Evolutionary conservation across 176 grass and related monocot species (phyloP).

Genomic region (Bothriochloa decipiens): DNA sequence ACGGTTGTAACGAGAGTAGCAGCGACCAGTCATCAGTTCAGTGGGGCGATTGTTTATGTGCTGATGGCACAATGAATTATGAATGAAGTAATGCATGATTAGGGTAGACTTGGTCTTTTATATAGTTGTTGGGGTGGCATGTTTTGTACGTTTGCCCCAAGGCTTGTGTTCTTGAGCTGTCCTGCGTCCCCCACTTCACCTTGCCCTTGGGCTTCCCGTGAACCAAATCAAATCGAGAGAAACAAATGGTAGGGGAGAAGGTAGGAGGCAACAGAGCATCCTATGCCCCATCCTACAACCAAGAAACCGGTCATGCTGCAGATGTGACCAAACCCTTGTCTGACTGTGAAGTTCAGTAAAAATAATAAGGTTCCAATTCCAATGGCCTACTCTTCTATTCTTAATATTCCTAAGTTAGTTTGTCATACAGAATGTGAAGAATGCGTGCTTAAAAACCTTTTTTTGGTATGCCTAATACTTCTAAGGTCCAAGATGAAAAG

Average conservation of each 20-base stretch:
- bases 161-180: conserved; percentile 51
- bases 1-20: conserved; percentile 27
- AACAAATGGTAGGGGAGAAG: conserved; percentile 34
- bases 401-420: not conserved
- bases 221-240: conserved; percentile 35
- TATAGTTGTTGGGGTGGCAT: conserved; percentile 49
- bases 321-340: conserved; percentile 45
- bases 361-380: conserved; percentile 29
- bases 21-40: not conserved
- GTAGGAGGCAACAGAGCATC: conserved; percentile 57
- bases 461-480: not conserved
- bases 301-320: conserved; percentile 48
- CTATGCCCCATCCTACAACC: conserved; percentile 43
- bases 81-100: conserved; percentile 36
- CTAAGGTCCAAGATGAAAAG: not conserved
- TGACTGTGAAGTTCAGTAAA: conserved; percentile 10
- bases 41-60: conserved; percentile 11
- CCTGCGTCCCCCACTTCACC: conserved; percentile 36
- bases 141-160: conserved; percentile 54
- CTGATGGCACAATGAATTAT: conserved; percentile 1
- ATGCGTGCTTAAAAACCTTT: not conserved
- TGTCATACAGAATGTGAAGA: conserved; percentile 3
- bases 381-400: not conserved
- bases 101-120: conserved; percentile 38
- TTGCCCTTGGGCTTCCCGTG: conserved; percentile 59